A percentile compares a stretch with the other conserved stretches of the same genome.
Evolutionary conservation across 164 flowering plant species (phyloP).

Genomic region (Macadamia tetraphylla): DNA sequence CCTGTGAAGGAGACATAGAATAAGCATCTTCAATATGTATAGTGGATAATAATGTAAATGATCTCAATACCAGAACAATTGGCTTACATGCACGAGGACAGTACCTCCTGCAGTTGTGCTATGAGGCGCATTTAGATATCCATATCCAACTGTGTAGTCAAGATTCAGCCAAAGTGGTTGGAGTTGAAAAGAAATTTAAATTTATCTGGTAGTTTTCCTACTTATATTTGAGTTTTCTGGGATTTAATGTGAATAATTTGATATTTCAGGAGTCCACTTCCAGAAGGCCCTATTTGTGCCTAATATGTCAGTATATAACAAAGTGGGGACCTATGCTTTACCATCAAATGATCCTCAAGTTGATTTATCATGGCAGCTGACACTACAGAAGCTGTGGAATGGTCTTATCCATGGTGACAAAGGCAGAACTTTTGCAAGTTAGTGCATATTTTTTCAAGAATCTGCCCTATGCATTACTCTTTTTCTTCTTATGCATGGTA

Average conservation of each 20-base stretch:
- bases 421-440: conserved; percentile 26
- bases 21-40: not conserved
- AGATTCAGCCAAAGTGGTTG: too few relatives aligned
- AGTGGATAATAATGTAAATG: too few relatives aligned
- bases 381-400: conserved; percentile 79
- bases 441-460: not conserved
- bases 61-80: too few relatives aligned
- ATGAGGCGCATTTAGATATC: too few relatives aligned
- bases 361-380: conserved; percentile 84
- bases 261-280: conserved; percentile 71
- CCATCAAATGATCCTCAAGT: conserved; percentile 48
- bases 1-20: not conserved
- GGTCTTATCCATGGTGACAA: conserved; percentile 43
- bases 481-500: not conserved
- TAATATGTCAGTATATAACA: conserved; percentile 64
- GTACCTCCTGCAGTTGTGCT: too few relatives aligned
- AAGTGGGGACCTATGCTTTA: conserved; percentile 49
- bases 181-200: too few relatives aligned
- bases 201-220: too few relatives aligned
- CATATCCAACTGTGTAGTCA: too few relatives aligned
- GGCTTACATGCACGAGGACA: too few relatives aligned
- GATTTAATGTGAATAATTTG: conserved; percentile 6
- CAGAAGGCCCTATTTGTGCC: conserved; percentile 91
- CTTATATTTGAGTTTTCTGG: not conserved
- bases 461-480: not conserved